Evolutionary conservation across 768 basidiomycete species (phyloP).

Genomic region (Amanita rimosa): DNA sequence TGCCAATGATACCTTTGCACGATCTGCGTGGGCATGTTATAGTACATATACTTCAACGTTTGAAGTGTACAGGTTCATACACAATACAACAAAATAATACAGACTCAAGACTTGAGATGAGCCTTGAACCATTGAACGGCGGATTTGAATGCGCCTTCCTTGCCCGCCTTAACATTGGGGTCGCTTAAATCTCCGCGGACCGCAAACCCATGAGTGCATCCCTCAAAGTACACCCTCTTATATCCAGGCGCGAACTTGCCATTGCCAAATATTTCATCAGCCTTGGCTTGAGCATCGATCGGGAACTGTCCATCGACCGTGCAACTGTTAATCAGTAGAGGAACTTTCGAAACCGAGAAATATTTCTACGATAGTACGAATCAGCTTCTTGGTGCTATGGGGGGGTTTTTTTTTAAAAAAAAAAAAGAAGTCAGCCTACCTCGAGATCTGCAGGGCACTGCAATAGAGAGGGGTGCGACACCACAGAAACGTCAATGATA

Average conservation of each 20-base stretch:
- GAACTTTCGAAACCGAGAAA: constrained; percentile 29
- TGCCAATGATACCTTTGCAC: not conserved
- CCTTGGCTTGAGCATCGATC: constrained; percentile 25
- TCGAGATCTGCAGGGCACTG: constrained; percentile 50
- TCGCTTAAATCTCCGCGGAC: constrained; percentile 36
- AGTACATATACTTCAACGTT: no score
- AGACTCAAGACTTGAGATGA: not conserved
- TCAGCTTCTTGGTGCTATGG: no score
- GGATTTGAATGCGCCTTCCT: constrained; percentile 52
- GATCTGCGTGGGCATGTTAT: not conserved
- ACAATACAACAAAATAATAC: not conserved
- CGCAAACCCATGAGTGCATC: constrained; percentile 44
- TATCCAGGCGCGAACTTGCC: constrained; percentile 38
- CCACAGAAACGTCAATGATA: constrained; percentile 33
- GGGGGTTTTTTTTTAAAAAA: no score
- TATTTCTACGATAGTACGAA: constrained; percentile 40
- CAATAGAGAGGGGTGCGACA: constrained; percentile 56
- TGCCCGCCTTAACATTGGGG: constrained; percentile 45
- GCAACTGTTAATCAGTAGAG: constrained; percentile 63
- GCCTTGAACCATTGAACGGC: constrained; percentile 39
- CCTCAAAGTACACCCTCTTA: constrained; percentile 34
- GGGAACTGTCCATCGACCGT: constrained; percentile 42
- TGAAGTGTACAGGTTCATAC: not conserved
- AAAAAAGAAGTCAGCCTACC: constrained; percentile 21
- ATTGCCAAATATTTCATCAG: constrained; percentile 40